Evolutionary conservation across 768 basidiomycete genomes (phyloP).

Genomic region (Tulasnella sp.): DNA sequence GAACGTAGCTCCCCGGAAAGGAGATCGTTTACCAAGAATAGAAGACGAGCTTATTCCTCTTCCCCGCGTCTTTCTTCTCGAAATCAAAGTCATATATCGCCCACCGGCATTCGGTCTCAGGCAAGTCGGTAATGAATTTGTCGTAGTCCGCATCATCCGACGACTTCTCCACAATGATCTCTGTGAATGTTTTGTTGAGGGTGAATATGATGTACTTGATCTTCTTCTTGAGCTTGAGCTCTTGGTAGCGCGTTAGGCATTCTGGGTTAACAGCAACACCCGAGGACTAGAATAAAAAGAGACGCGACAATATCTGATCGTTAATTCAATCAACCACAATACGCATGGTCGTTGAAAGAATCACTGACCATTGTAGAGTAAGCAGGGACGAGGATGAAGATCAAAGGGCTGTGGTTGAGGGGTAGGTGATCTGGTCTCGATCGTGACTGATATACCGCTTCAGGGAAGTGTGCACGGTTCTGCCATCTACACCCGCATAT

Average conservation of each 20-base stretch:
- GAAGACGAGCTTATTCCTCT: slow-evolving; percentile 80
- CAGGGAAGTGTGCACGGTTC: no score
- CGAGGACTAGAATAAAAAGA: slow-evolving; percentile 44
- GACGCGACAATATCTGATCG: no score
- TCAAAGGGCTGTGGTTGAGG: no score
- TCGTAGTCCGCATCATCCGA: slow-evolving; percentile 48
- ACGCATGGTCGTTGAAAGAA: no score
- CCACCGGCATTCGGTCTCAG: slow-evolving; percentile 66
- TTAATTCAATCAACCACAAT: no score
- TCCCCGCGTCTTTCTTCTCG: slow-evolving; percentile 58
- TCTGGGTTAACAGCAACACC: slow-evolving; percentile 49
- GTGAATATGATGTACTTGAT: slow-evolving; percentile 75
- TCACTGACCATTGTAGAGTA: no score
- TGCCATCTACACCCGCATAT: no score
- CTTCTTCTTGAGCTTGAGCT: slow-evolving; percentile 66
- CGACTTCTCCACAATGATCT: slow-evolving; percentile 67
- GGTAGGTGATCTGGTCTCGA: no score
- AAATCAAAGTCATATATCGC: slow-evolving; percentile 91
- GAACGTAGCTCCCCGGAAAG: background rate
- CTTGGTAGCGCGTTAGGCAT: slow-evolving; percentile 52
- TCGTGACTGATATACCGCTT: no score
- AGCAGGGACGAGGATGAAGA: no score
- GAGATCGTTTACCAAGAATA: slow-evolving; percentile 60
- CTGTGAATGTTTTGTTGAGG: slow-evolving; percentile 47
- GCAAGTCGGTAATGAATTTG: slow-evolving; percentile 60